Base-by-base conservation (phyloP, 140 eudicot species). In the Flaveria floridana region DNA sequence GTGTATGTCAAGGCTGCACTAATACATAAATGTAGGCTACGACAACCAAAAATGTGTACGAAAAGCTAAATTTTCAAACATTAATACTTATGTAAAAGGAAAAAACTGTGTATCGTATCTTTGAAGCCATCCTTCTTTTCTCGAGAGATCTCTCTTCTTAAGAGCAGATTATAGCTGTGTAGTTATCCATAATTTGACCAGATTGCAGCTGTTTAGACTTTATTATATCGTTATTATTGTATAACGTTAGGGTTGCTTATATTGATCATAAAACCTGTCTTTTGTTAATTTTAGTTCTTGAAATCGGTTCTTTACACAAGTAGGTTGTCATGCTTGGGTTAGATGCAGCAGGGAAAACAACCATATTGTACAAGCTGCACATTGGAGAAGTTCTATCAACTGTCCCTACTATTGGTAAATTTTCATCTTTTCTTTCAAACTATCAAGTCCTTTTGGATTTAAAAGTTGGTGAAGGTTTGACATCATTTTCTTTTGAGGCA, bases 281-380 rank as follows among this genome's bases (percentile, higher is more conserved):
- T 71, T 50, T 52, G 34, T 72, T 73, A 34, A 55, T 65, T 55
- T 30, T 53, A 8, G 51, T 44, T 80, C 0, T 73, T 65, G 70
- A 14, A 67, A 70, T 51, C 79, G 68, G 53, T 16, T 28, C 59
- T 58, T 77, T 58, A 69, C 10, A 12, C 55, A 48, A 21, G 0
- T 78, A 91, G 95, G 97, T 91, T 83, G 97, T 91, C 65, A 91
- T 91, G 97, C 92, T 88, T 21, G 97, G 97, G 75, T 80, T 91
- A 52, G 97, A 90, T 83, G 97, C 97, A 61, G 95, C 97, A 58
- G 95, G 95, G 41, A 90, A 90, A 80, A 90, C 97, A 68, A 91
- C 95, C 37, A 88, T 91, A 74, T 83, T 91, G 46, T 91, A 91
- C 86, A 91, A 91, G 79, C 87, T 91, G 81, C 97, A 91, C 68